phyloP scores from a whole-genome alignment of 2,329 filamentous ascomycete species.

The Mariannaea elegans region DNA sequence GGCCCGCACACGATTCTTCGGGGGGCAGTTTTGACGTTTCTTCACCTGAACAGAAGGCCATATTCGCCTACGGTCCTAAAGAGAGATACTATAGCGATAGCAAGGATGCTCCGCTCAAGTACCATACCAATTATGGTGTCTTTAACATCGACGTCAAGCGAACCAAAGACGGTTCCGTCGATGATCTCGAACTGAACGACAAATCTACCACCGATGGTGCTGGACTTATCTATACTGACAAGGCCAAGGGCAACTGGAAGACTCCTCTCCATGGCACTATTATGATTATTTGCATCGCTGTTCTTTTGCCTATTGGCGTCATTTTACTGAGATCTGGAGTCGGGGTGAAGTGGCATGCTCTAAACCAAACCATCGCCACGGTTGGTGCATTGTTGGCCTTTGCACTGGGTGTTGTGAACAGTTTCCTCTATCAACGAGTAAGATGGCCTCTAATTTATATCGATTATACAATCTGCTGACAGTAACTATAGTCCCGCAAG shows the following conservation, averaged over 20 bases:
- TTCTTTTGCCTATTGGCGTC: conserved; percentile 65
- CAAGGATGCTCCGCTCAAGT: conserved; percentile 54
- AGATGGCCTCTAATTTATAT: conserved; percentile 35
- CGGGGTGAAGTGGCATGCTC: conserved; percentile 63
- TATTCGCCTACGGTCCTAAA: conserved; percentile 65
- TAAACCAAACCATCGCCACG: conserved; percentile 61
- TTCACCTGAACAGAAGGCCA: conserved; percentile 57
- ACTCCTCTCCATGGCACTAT: conserved; percentile 56
- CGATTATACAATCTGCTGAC: conserved; percentile 16
- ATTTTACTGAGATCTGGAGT: conserved; percentile 61
- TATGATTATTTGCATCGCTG: conserved; percentile 66
- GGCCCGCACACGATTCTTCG: conserved; percentile 47
- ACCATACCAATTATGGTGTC: conserved; percentile 62
- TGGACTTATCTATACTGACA: conserved; percentile 41
- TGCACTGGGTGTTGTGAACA: conserved; percentile 61
- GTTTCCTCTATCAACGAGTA: conserved; percentile 65
- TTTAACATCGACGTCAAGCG: conserved; percentile 65
- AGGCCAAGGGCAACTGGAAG: conserved; percentile 48
- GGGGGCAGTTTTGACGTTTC: conserved; percentile 59
- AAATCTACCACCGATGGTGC: conserved; percentile 48
- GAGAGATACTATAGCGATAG: conserved; percentile 54
- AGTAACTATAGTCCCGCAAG: conserved; percentile 54
- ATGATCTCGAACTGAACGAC: conserved; percentile 51
- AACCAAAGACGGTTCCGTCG: conserved; percentile 55
- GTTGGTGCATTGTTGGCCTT: conserved; percentile 59